Evolutionary conservation across 495 filamentous ascomycete species (phyloP), one percentile per base, ranked within the genome.

Genomic region (Lasiosphaeria hispida): DNA sequence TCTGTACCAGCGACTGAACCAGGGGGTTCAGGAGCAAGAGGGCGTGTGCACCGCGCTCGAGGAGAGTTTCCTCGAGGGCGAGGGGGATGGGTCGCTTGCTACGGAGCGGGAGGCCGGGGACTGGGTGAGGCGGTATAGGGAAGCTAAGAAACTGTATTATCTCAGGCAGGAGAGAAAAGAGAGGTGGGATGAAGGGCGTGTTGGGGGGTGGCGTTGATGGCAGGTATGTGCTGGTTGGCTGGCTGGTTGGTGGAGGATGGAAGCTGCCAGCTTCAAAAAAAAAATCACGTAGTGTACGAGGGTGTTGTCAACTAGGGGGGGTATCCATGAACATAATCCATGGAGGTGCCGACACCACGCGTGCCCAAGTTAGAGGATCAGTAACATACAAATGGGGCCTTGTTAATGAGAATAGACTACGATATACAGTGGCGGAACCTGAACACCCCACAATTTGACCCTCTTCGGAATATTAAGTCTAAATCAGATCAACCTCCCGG

Each of bases 151-250:
- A 60, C 72, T 86, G 59, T 84, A 87, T 53, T 91, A 89, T 58
- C 79, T 89, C 11, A 77, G 90, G 44, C 83, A 83, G 64, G 92
- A 96, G 75, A 80, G 88, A 53, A 93, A 88, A 72, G 89, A 90
- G 62, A 77, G 93, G 66, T 96, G 93, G 93, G 92, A 96, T 76
- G 92, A 96, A 71, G 91, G 92, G 23, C 81, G 92, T 57, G 91
- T 96, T 54, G 92, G 92, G 0, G 92, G 92, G 0, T 96, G 92
- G 92, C 80, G 92, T 56, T 96, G 78, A 86, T 9, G 8, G 15
- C 2, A 4, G 44, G 42, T 34, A 8, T 14, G 39, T 10, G 14
- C 15, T 44, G 38, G 14, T 10, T 13, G 13, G 13, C 7, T 51
- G 36, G 13, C 52, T 51, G 40, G 36, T 4, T 17, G 35, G 17